phyloP scores from a whole-genome alignment of 1,139 yeast genomes.

The Hansenula lynferdii region DNA sequence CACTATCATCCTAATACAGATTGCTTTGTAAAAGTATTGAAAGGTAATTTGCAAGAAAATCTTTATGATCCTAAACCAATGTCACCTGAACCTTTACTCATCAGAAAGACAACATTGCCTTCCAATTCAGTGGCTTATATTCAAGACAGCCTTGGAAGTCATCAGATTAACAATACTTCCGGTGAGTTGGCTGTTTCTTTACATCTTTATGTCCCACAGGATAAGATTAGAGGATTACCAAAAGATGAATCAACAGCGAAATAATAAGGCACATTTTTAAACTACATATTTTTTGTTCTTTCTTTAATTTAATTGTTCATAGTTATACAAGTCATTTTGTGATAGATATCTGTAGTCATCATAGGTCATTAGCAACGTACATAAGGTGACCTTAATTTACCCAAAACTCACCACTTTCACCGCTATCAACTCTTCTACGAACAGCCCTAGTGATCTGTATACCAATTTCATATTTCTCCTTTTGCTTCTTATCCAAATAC shows the following conservation, averaged over 20 bases:
- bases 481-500: conserved; percentile 32
- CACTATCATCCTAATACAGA: conserved; percentile 61
- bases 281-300: background rate
- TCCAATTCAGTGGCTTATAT: conserved; percentile 49
- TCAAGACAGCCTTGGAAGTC: conserved; percentile 49
- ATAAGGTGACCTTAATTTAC: conserved; percentile 4
- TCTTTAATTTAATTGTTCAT: conserved; percentile 2
- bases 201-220: conserved; percentile 58
- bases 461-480: conserved; percentile 36
- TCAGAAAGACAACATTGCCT: conserved; percentile 8
- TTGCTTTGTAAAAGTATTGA: conserved; percentile 53
- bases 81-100: conserved; percentile 8
- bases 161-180: conserved; percentile 41
- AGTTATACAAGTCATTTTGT: background rate
- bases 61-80: conserved; percentile 37
- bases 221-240: conserved; percentile 31
- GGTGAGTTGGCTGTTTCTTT: conserved; percentile 38
- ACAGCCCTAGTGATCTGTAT: conserved; percentile 32
- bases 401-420: conserved; percentile 30
- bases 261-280: background rate
- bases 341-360: background rate
- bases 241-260: background rate
- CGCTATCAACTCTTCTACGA: conserved; percentile 34
- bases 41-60: conserved; percentile 44
- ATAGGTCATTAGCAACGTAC: background rate